Base-by-base conservation (phyloP, 371 early-diverging fungal species). In the Mucor irregularis region DNA sequence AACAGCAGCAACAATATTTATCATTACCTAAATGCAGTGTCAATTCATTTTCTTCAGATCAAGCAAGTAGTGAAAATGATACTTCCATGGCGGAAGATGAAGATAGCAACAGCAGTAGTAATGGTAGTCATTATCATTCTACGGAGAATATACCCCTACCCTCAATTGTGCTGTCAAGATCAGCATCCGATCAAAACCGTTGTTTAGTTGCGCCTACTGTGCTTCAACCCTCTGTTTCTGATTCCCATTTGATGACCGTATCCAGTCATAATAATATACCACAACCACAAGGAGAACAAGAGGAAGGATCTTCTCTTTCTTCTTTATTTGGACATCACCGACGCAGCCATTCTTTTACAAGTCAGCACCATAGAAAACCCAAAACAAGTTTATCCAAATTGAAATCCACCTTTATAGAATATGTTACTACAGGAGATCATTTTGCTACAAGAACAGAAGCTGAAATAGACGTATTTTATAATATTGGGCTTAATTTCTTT, bases 331-430 rank as follows among this genome's bases (percentile, higher is more conserved):
- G 45, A 7, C 56, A 59, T 25, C 51, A 59, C 6, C 17, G 28
- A n/a, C 48, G 49, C 14, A n/a, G n/a, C n/a, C n/a, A n/a, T n/a
- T n/a, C n/a, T n/a, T n/a, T n/a, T n/a, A n/a, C n/a, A n/a, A n/a
- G n/a, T n/a, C n/a, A n/a, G n/a, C n/a, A 17, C 19, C 45, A 49
- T 22, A 64, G 74, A 37, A 73, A 76, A 57, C 73, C 80, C 19
- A 81, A 78, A 48, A 75, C 72, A 39, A 80, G 76, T 49, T 64
- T 85, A 16, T 54, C 73, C 2, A 83, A 83, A 40, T 74, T 77
- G 8, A 82, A 77, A 42, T 80, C 81, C 22, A 72, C 80, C 1
- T 92, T 91, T 71, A 90, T 95, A 16, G 65, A 81, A 9, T 80
- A 83, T 47, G 83, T 92, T 13, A 73, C 85, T 2, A 81, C 88